Conservation (phyloP, 192 early-diverging fungal genomes). For the Funneliformis mosseae region DNA sequence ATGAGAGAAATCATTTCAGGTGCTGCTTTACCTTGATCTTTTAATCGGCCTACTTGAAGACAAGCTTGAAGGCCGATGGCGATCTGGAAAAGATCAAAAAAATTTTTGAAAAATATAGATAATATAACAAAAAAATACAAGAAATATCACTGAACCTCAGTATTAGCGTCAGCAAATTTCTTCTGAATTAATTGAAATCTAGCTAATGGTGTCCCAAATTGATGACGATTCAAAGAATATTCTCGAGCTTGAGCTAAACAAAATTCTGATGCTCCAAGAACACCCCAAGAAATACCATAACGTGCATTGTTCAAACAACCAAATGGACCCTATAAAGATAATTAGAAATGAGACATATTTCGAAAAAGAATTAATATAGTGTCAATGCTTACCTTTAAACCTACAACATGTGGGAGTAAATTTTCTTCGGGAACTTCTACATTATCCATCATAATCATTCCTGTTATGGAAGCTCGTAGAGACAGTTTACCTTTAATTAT, state of each 20-base stretch:
- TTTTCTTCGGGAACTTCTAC: constrained; percentile 91
- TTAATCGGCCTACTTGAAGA: constrained; percentile 89
- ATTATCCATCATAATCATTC: constrained; percentile 99
- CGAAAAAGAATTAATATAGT: neutral
- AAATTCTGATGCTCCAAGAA: constrained; percentile 91
- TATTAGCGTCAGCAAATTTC: constrained; percentile 92
- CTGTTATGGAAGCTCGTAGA: constrained; percentile 89
- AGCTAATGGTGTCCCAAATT: constrained; percentile 92
- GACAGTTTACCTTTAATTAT: constrained; percentile 96
- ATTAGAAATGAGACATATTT: neutral
- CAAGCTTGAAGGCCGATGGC: constrained; percentile 85
- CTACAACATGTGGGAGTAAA: constrained; percentile 86
- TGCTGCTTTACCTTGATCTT: constrained; percentile 82
- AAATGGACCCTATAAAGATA: constrained; percentile 72
- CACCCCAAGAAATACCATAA: constrained; percentile 96
- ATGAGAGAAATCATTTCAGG: constrained; percentile 96
- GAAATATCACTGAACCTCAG: constrained; percentile 56
- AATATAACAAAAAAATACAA: neutral
- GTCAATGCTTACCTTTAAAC: constrained; percentile 59
- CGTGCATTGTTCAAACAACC: constrained; percentile 98
- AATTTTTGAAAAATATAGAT: neutral
- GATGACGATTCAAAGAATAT: constrained; percentile 87
- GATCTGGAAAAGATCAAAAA: constrained; percentile 49
- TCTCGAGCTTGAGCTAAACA: constrained; percentile 88
- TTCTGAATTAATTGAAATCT: constrained; percentile 95